Evolutionary conservation across 2,329 filamentous ascomycete genomes (phyloP), one percentile per base, ranked within the genome.

Genomic region (Lachnellula subtilissima): DNA sequence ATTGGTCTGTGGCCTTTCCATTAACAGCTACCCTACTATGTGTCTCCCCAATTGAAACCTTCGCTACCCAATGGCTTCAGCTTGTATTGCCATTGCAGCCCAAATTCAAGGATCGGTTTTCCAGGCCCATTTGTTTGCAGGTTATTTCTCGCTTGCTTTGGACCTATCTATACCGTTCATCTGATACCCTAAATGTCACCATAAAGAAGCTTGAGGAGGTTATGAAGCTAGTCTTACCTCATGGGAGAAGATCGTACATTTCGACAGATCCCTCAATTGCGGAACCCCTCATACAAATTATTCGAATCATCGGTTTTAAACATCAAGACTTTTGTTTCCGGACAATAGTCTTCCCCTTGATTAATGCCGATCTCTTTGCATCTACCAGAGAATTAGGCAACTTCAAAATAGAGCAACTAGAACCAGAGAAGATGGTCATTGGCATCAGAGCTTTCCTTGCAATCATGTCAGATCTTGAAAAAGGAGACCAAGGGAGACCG

Each of bases 341-440:
- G 63, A 89, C 80, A 48, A 88, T 97, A 61, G 90, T 99, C n/a
- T 97, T 97, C 65, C 94, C 93, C 3, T 76, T 99, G 39, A 88
- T 99, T 68, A 96, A 96, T 69, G 91, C 91, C 1, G 93, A 97
- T 52, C 77, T 91, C n/a, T 94, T 97, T 69, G 79, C 82, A 28
- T 83, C 85, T 17, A 79, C 78, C 2, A 65, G 62, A 54, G 77
- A 89, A 61, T 80, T 70, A 32, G 91, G 85, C 68, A 59, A 57
- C 22, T 52, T 57, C 37, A 91, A 84, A 66, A 88, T 97, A 28
- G 94, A 97, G 68, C 90, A 95, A 67, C 80, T 99, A 59, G 94
- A 99, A 60, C 94, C 95, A 0, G 95, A 99, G 69, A 88, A 90
- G 65, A 96, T 97, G 75, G 93, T 97, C n/a, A 89, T 99, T 64